These are phyloP conservation scores for Diplodia intermedia DNA, from an alignment of 2,329 filamentous ascomycete species.

Conservation along the genomic window DNA sequence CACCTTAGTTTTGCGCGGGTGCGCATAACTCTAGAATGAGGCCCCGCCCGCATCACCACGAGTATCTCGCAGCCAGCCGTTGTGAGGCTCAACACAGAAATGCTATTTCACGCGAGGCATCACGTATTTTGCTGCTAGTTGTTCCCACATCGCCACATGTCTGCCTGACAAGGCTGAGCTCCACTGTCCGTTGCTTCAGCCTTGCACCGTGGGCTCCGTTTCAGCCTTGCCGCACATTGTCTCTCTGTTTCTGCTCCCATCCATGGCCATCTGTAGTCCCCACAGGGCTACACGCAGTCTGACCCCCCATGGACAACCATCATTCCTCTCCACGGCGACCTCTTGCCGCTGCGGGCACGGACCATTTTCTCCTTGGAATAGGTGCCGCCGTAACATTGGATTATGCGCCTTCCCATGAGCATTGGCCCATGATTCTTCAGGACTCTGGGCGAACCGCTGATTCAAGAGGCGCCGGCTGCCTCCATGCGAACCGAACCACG, in stretches of 20 bases:
- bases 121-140: background rate
- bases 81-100: background rate
- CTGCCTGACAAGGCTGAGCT: slow-evolving; percentile 2
- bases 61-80: background rate
- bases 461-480: too few species aligned
- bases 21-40: background rate
- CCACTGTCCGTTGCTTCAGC: background rate
- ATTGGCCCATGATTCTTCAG: too few species aligned
- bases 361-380: background rate
- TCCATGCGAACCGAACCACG: background rate
- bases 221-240: background rate
- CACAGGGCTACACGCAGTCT: background rate
- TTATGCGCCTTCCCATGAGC: background rate
- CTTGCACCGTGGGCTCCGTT: background rate
- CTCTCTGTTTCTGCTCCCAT: background rate
- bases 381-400: background rate
- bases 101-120: background rate
- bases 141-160: background rate
- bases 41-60: background rate
- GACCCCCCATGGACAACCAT: background rate
- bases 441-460: background rate
- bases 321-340: background rate
- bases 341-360: background rate
- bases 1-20: slow-evolving; percentile 10
- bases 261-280: background rate